Evolutionary conservation across 2,329 filamentous ascomycete genomes (phyloP).

Genomic region (Phaeoacremonium minimum): DNA sequence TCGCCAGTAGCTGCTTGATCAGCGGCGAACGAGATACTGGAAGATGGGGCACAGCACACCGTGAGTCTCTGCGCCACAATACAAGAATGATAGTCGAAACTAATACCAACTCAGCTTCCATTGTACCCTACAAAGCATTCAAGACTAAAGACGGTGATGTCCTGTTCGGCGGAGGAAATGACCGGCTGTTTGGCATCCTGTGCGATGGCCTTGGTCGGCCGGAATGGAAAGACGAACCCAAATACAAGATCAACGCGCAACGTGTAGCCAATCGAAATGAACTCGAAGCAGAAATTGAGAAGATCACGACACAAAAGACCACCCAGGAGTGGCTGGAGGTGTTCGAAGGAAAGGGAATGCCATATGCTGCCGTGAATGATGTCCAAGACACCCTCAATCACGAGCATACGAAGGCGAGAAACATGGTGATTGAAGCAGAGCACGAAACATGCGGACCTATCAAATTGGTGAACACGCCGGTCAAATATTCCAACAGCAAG

Average conservation of each 20-base stretch:
- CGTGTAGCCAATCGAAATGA: conserved; percentile 68
- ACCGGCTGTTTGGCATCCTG: conserved; percentile 62
- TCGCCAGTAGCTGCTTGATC: conserved; percentile 86
- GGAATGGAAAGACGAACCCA: conserved; percentile 56
- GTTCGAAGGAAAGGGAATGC: conserved; percentile 88
- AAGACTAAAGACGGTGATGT: conserved; percentile 68
- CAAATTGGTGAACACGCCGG: conserved; percentile 87
- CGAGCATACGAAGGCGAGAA: conserved; percentile 75
- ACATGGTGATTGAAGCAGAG: conserved; percentile 86
- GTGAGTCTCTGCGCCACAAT: conserved; percentile 40
- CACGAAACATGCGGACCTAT: conserved; percentile 81
- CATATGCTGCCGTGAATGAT: conserved; percentile 90
- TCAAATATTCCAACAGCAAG: conserved; percentile 85
- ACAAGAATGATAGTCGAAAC: neutral
- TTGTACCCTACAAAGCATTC: conserved; percentile 91
- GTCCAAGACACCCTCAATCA: conserved; percentile 80
- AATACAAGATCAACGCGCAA: conserved; percentile 57
- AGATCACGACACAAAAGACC: conserved; percentile 68
- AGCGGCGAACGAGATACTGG: conserved; percentile 84
- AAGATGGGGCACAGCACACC: conserved; percentile 94
- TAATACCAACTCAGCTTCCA: conserved; percentile 62
- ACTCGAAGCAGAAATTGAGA: conserved; percentile 76
- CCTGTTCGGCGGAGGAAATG: conserved; percentile 69
- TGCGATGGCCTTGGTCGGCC: conserved; percentile 54
- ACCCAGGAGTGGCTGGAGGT: conserved; percentile 84